phyloP scores from a whole-genome alignment of 2,329 filamentous ascomycete genomes.

The Amylocarpus encephaloides region DNA sequence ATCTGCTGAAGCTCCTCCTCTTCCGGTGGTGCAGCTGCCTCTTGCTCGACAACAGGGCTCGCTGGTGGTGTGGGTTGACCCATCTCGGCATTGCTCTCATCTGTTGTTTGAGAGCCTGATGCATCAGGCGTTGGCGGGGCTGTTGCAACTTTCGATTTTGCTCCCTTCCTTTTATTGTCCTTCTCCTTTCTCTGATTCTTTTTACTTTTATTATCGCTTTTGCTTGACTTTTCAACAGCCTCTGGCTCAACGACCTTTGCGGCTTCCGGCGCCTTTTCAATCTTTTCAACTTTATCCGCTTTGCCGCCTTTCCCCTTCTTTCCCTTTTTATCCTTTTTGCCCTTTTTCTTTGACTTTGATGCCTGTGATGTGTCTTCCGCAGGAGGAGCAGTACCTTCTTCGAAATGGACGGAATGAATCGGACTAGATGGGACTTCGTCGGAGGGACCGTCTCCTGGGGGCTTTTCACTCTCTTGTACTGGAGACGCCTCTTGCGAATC shows the following conservation, averaged over 20 bases:
- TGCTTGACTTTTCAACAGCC: not conserved
- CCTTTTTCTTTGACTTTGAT: constrained; percentile 17
- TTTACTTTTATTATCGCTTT: constrained; percentile 4
- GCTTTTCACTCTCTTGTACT: not conserved
- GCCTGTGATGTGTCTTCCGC: constrained; percentile 3
- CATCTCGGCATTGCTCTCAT: too few relatives aligned
- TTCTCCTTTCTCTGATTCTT: constrained; percentile 13
- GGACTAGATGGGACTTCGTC: not conserved
- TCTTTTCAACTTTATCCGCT: not conserved
- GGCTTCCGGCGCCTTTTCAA: not conserved
- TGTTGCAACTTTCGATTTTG: too few relatives aligned
- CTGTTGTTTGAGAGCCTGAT: too few relatives aligned
- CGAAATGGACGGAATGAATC: constrained; percentile 14
- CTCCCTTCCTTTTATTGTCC: constrained; percentile 2
- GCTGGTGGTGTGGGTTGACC: too few relatives aligned
- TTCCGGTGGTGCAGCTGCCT: too few relatives aligned
- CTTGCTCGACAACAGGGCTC: too few relatives aligned
- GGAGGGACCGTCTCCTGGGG: not conserved
- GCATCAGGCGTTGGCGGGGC: too few relatives aligned
- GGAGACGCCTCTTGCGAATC: too few relatives aligned
- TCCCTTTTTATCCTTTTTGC: constrained; percentile 4
- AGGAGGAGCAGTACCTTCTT: constrained; percentile 11
- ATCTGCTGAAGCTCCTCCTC: too few relatives aligned
- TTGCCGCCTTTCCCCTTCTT: constrained; percentile 1
- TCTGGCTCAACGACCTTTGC: not conserved